Evolutionary conservation across 371 early-diverging fungal species (phyloP).

Genomic region (Choanephora cucurbitarum): DNA sequence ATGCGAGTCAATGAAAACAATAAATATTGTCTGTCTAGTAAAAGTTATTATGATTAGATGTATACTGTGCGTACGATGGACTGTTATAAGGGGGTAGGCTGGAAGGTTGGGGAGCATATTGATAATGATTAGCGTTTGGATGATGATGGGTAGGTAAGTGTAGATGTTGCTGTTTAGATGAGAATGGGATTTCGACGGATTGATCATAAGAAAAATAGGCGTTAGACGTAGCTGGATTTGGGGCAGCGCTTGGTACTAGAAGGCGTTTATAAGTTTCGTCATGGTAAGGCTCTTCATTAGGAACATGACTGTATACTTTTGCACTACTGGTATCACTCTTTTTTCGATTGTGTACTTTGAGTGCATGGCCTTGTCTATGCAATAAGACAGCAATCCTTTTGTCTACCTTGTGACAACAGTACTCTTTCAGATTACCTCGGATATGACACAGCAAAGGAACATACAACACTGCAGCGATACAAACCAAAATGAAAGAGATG

Average conservation of each 20-base stretch:
- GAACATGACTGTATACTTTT: neutral
- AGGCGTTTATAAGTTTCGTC: neutral
- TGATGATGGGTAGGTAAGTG: no score
- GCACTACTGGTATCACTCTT: neutral
- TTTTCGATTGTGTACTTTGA: neutral
- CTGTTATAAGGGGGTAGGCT: no score
- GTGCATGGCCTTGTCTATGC: conserved; percentile 10
- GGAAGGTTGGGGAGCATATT: no score
- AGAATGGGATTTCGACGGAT: no score
- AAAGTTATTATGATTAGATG: no score
- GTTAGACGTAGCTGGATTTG: neutral
- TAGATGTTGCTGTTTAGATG: no score
- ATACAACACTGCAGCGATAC: conserved; percentile 72
- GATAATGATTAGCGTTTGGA: no score
- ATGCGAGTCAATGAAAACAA: neutral
- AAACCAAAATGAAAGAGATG: conserved; percentile 57
- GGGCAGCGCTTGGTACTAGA: neutral
- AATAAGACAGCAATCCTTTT: conserved; percentile 55
- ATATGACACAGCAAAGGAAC: conserved; percentile 81
- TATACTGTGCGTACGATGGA: no score
- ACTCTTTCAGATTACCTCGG: conserved; percentile 90
- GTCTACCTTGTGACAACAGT: conserved; percentile 89
- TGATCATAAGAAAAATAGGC: no score
- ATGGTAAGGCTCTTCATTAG: neutral
- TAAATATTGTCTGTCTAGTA: neutral